Base-by-base conservation (phyloP, 495 filamentous ascomycete genomes). In the Pseudomonodictys pantanalensis region DNA sequence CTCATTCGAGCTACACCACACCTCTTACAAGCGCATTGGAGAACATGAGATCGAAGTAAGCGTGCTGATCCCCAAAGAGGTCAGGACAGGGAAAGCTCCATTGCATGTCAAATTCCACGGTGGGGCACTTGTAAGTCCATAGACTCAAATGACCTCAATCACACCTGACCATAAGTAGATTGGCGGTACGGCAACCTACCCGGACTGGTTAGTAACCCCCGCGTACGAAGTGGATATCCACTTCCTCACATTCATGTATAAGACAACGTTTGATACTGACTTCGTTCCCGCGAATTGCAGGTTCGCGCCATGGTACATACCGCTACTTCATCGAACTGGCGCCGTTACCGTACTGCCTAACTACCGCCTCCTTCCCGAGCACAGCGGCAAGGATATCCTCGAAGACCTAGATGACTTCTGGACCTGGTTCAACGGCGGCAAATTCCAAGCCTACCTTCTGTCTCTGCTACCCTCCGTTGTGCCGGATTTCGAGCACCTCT, bases 321-420 rank as follows among this genome's bases (percentile, higher is more conserved):
- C 63, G 10, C 56, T 68, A 49, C 22, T 52, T 25, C 44, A 38
- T 3, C 18, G 57, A 24, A 54, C 56, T 35, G 3, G 24, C 29
- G 79, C 79, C 17, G 70, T 79, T 7, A 74, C 78, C 23, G 60
- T 79, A 10, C 62, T 72, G 1, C 67, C 73, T 9, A 76, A 82
- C 68, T 81, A 84, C 72, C 79, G 79, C 10, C 73, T 84, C 20
- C 32, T 79, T 8, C 79, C 80, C 26, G 78, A 82, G 52, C 64
- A 74, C 25, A 78, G 62, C 17, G 77, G 77, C 30, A 32, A 68
- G 17, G 74, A 81, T n/a, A 72, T 79, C 57, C 69, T 79, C 48
- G 64, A 73, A 17, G 81, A 84, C 59, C 39, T 82, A 3, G 62
- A 70, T 22, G 74, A 78, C 56, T 80, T 81, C 66, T 81, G 78